Conservation (phyloP, 768 basidiomycete species). For the Polyporus arcularius region DNA sequence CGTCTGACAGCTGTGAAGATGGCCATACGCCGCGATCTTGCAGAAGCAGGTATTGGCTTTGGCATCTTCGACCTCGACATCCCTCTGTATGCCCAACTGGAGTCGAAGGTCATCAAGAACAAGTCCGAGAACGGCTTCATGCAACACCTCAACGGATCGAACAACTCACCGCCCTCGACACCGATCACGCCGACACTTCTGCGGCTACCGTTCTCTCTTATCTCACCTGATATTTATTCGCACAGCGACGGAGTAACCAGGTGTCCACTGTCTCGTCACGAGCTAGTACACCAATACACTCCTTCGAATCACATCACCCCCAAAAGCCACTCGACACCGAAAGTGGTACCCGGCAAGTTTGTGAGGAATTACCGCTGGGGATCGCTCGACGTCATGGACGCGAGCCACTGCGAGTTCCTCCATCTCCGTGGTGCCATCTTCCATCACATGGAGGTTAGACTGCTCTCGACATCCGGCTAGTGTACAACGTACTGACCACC, state of each 20-base stretch:
- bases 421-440: conserved; percentile 77
- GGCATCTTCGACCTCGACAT: conserved; percentile 84
- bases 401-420: conserved; percentile 78
- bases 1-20: conserved; percentile 77
- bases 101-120: conserved; percentile 22
- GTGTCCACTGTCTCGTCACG: conserved; percentile 60
- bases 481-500: conserved; percentile 1
- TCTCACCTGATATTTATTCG: conserved; percentile 82
- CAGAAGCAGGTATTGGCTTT: conserved; percentile 84
- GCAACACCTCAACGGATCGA: conserved; percentile 57
- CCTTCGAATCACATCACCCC: conserved; percentile 48
- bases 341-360: conserved; percentile 63
- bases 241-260: conserved; percentile 79
- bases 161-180: conserved; percentile 66
- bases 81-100: conserved; percentile 37
- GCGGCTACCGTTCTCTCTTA: conserved; percentile 80
- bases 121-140: conserved; percentile 44
- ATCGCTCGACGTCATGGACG: conserved; percentile 75
- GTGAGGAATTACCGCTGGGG: conserved; percentile 84
- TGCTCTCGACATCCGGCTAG: conserved; percentile 14
- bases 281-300: conserved; percentile 73
- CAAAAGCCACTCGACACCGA: conserved; percentile 37
- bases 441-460: conserved; percentile 82
- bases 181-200: conserved; percentile 60
- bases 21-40: conserved; percentile 78